Evolutionary conservation across 768 basidiomycete species (phyloP).

Genomic region (Collybia mongolica): DNA sequence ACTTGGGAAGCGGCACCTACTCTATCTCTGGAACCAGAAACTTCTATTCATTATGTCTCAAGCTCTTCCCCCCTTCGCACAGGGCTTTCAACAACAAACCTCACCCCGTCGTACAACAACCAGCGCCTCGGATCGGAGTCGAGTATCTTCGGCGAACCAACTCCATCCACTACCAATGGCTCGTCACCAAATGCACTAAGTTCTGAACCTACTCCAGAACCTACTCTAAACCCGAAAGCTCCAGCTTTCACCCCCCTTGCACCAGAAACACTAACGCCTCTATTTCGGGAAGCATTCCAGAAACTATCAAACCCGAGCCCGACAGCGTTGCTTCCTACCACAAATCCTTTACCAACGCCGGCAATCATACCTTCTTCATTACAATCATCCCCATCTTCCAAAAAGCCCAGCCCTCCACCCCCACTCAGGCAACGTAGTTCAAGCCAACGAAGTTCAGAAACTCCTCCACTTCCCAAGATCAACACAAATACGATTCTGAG

Average conservation of each 20-base stretch:
- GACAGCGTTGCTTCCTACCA: not conserved
- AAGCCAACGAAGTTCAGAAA: slow-evolving; percentile 12
- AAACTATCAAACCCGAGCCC: no score
- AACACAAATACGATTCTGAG: slow-evolving; percentile 18
- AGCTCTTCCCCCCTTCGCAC: no score
- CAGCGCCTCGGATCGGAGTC: not conserved
- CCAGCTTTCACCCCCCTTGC: no score
- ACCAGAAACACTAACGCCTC: no score
- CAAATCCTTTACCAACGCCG: not conserved
- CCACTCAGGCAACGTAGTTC: not conserved
- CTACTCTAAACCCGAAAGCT: no score
- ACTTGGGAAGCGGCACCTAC: slow-evolving; percentile 12
- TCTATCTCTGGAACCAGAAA: not conserved
- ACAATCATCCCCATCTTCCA: slow-evolving; percentile 3
- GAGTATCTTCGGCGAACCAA: not conserved
- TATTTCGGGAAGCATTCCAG: no score
- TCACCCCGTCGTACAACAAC: no score
- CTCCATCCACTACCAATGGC: not conserved
- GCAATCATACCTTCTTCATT: not conserved
- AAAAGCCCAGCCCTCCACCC: slow-evolving; percentile 7
- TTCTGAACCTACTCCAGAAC: not conserved
- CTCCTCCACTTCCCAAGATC: slow-evolving; percentile 20
- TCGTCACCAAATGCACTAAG: not conserved
- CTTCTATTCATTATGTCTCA: not conserved
- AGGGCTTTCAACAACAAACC: no score